Conservation (phyloP, 768 basidiomycete species). For the Mycena latifolia region DNA sequence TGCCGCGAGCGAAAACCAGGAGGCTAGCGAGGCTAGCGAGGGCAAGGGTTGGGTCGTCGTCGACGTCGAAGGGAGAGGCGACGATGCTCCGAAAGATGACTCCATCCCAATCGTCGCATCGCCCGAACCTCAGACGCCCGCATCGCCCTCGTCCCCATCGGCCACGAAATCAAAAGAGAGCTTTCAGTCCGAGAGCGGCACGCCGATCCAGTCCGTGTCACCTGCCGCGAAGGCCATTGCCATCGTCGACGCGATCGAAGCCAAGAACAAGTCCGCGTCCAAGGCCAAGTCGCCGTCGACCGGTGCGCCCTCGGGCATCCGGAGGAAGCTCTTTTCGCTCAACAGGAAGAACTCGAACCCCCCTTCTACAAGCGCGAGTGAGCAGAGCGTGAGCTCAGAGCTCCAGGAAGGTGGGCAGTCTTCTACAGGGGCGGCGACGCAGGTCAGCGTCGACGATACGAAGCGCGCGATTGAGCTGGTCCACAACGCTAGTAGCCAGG, state of each 20-base stretch:
- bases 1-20: conserved; percentile 45
- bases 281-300: conserved; percentile 34
- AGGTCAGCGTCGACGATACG: conserved; percentile 35
- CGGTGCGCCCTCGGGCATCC: conserved; percentile 40
- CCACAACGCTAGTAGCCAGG: conserved; percentile 25
- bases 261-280: conserved; percentile 53
- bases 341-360: conserved; percentile 48
- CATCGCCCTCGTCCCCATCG: conserved; percentile 26
- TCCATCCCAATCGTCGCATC: conserved; percentile 40
- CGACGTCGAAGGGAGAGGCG: conserved; percentile 63
- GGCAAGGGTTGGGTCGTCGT: conserved; percentile 76
- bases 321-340: conserved; percentile 53
- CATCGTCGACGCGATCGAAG: conserved; percentile 68
- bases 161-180: conserved; percentile 35
- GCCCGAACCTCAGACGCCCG: conserved; percentile 43
- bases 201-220: conserved; percentile 41
- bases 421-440: not conserved
- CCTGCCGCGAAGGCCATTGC: conserved; percentile 74
- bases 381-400: not conserved
- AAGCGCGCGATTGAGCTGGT: conserved; percentile 37
- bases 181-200: conserved; percentile 6
- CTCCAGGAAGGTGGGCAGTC: conserved; percentile 6
- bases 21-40: conserved; percentile 43
- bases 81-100: too few relatives aligned
- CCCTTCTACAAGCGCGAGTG: conserved; percentile 7